Evolutionary conservation across 768 basidiomycete genomes (phyloP).

Genomic region (Naganishia randhawae): DNA sequence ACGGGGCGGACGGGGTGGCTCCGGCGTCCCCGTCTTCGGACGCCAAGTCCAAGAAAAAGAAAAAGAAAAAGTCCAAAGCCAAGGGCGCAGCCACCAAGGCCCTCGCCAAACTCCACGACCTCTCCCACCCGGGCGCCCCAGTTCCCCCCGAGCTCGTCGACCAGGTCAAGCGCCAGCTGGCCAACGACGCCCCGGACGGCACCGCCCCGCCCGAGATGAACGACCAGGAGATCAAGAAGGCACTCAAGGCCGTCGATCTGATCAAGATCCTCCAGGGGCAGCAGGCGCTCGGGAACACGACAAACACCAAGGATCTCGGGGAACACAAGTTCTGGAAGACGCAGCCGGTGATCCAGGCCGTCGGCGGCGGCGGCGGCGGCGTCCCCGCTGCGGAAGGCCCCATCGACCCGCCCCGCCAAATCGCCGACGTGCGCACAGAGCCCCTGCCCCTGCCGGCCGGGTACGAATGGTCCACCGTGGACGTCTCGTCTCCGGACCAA

Average conservation of each 20-base stretch:
- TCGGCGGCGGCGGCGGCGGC: not conserved
- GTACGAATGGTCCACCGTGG: slow-evolving; percentile 82
- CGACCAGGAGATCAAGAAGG: slow-evolving; percentile 62
- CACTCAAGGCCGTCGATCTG: slow-evolving; percentile 72
- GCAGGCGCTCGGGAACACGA: slow-evolving; percentile 65
- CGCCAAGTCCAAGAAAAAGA: slow-evolving; percentile 57
- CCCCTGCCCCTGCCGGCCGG: slow-evolving; percentile 84
- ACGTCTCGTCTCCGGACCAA: slow-evolving; percentile 72
- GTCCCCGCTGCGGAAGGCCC: slow-evolving; percentile 60
- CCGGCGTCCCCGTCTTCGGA: not conserved
- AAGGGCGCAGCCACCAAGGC: slow-evolving; percentile 62
- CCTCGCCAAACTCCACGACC: slow-evolving; percentile 53
- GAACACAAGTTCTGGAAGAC: slow-evolving; percentile 99
- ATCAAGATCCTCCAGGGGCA: slow-evolving; percentile 83
- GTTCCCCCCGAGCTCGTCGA: slow-evolving; percentile 57
- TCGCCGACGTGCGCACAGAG: slow-evolving; percentile 78
- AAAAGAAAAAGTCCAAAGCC: slow-evolving; percentile 82
- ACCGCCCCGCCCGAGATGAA: not conserved
- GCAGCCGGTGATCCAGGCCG: slow-evolving; percentile 87
- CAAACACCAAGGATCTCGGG: slow-evolving; percentile 71
- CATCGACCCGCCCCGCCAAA: slow-evolving; percentile 75
- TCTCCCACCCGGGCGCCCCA: slow-evolving; percentile 37
- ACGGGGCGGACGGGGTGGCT: slow-evolving; percentile 36
- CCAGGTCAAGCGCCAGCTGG: slow-evolving; percentile 60
- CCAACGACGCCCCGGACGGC: slow-evolving; percentile 54